Evolutionary conservation across 441 rosid species (phyloP).

Genomic region (Aleurites moluccanus): DNA sequence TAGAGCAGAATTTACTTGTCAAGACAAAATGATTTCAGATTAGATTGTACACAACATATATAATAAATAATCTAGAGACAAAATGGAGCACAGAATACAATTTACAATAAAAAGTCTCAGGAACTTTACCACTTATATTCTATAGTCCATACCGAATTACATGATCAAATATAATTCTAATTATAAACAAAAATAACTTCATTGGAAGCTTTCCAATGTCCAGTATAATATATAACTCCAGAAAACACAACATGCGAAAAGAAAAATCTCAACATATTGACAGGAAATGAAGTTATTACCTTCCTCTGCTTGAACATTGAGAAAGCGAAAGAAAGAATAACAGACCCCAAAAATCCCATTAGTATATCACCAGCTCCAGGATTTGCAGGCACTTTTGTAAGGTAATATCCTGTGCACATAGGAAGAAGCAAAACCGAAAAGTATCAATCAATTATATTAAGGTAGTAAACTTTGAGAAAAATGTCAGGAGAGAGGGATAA

Average conservation of each 20-base stretch:
- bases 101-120: background rate
- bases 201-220: background rate
- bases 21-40: background rate
- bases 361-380: constrained; percentile 97
- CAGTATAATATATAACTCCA: too few relatives aligned
- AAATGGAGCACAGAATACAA: background rate
- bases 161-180: background rate
- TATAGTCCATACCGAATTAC: background rate
- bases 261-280: background rate
- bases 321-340: constrained; percentile 92
- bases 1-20: constrained; percentile 6
- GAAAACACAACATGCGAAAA: too few relatives aligned
- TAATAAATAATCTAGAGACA: background rate
- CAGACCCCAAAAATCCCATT: constrained; percentile 96
- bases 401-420: constrained; percentile 65
- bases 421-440: background rate
- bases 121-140: background rate
- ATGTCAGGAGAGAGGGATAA: background rate
- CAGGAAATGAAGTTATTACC: constrained; percentile 42
- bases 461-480: background rate
- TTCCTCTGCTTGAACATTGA: constrained; percentile 97
- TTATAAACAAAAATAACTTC: background rate
- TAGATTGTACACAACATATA: background rate
- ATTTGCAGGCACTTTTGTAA: constrained; percentile 71
- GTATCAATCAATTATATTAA: background rate